A percentile compares a stretch with the other conserved stretches of the same genome.
Conservation (phyloP, 2,329 filamentous ascomycete species). For the Claviceps sp. region DNA sequence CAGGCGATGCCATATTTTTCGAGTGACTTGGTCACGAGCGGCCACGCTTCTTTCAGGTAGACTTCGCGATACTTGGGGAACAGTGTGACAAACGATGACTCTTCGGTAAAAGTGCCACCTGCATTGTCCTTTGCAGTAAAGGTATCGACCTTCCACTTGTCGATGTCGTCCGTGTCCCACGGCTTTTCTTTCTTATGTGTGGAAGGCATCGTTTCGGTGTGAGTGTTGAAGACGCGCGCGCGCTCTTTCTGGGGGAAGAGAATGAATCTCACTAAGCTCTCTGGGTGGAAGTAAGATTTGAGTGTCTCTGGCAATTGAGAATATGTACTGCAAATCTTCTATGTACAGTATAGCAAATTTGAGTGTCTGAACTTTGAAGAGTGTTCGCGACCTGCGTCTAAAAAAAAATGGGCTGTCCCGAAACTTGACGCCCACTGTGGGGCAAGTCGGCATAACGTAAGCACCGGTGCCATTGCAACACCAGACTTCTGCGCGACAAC, state of each 20-base stretch:
- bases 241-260: background rate
- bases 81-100: constrained; percentile 75
- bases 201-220: constrained; percentile 52
- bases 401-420: constrained; percentile 1
- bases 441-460: background rate
- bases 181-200: constrained; percentile 83
- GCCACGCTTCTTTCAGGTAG: constrained; percentile 88
- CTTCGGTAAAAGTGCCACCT: constrained; percentile 78
- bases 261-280: background rate
- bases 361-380: background rate
- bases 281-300: background rate
- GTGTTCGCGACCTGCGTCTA: background rate
- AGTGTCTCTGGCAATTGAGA: background rate
- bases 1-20: constrained; percentile 83
- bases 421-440: background rate
- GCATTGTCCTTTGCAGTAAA: constrained; percentile 80
- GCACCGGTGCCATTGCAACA: background rate
- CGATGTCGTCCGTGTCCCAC: constrained; percentile 93
- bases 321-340: background rate
- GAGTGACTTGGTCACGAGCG: constrained; percentile 72
- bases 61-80: constrained; percentile 96
- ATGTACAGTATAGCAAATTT: background rate
- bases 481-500: background rate
- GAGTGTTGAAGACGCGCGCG: background rate
- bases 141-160: constrained; percentile 87